Evolutionary conservation across 306 rosid genomes (phyloP), one percentile per base, ranked within the genome.

Genomic region (Acmispon strigosus): DNA sequence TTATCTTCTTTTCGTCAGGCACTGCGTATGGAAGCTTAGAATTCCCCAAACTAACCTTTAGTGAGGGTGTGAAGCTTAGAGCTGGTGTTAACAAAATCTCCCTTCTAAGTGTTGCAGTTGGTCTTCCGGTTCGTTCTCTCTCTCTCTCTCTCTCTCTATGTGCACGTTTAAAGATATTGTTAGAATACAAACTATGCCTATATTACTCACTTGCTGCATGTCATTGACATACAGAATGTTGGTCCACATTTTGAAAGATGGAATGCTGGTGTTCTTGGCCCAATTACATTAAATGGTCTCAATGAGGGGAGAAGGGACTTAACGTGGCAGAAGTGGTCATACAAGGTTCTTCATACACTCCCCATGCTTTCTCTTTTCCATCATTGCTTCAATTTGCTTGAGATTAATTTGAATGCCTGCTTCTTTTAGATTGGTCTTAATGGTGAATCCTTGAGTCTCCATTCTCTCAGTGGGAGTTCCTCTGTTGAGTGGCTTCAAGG

Each of bases 241-340:
- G 99, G 99, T 73, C 96, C 97, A 47, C 99, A 89, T 88, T 95
- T 83, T 57, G 99, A 95, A 83, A 95, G 83, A 76, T 95, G 97
- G 99, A 95, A 95, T 49, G 91, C 96, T 58, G 99, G 99, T 66
- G 78, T 95, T 76, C 96, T 95, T 16, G 97, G 99, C 55, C 99
- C 97, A 12, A 84, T 91, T 66, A 56, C 93, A 20, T 79, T 95
- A 74, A 82, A 63, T 57, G 97, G 92, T 80, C 97, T 95, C 61
- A 84, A 91, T n/a, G 96, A 87, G 80, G 97, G 99, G 43, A 86
- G 84, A 74, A 87, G 96, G 78, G 99, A 91, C 84, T 88, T 91
- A 81, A 82, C 96, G 27, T 91, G 99, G 99, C 99, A 91, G 86
- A 95, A 95, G 69, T 91, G 99, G 97, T 80, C 99, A 41, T 95